Percentiles rank a stretch among this genome's conserved stretches.
Conservation (phyloP, 805 yeast species). For the Saturnispora mendoncae region DNA sequence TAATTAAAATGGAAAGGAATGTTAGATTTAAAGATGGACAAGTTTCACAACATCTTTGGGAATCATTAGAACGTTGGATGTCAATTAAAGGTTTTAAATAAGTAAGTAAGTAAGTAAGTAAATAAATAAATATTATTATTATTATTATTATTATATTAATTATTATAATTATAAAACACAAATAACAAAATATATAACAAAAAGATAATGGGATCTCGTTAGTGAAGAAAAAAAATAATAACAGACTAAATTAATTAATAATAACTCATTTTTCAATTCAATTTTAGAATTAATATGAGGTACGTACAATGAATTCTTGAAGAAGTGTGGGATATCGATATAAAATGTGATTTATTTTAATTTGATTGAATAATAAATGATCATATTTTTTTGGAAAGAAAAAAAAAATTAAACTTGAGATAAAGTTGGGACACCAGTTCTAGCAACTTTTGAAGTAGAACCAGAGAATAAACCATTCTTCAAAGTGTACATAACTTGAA, state of each 20-base stretch:
- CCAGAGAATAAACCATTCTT: slow-evolving; percentile 53
- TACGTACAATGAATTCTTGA: slow-evolving; percentile 1
- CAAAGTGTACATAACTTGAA: slow-evolving; percentile 43
- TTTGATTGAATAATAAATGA: no score
- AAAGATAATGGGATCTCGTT: no score
- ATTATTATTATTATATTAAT: slow-evolving; percentile 1
- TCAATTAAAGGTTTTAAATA: slow-evolving; percentile 50
- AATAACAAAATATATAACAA: no score
- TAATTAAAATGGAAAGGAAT: slow-evolving; percentile 67
- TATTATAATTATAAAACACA: slow-evolving; percentile 7
- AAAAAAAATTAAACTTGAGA: slow-evolving; percentile 59
- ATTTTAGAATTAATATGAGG: not conserved
- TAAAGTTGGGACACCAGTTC: slow-evolving; percentile 85
- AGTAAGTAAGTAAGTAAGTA: no score
- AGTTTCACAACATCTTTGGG: slow-evolving; percentile 81
- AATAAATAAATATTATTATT: not conserved
- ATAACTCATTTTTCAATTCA: not conserved
- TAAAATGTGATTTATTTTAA: not conserved
- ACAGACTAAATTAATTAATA: not conserved
- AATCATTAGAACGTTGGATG: slow-evolving; percentile 65
- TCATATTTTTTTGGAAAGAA: not conserved
- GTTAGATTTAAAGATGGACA: slow-evolving; percentile 85
- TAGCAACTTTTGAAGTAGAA: slow-evolving; percentile 42
- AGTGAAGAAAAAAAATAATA: slow-evolving; percentile 2
- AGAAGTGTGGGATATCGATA: not conserved